Conservation (phyloP, 1,284 basidiomycete species). For the Ganoderma sinense region DNA sequence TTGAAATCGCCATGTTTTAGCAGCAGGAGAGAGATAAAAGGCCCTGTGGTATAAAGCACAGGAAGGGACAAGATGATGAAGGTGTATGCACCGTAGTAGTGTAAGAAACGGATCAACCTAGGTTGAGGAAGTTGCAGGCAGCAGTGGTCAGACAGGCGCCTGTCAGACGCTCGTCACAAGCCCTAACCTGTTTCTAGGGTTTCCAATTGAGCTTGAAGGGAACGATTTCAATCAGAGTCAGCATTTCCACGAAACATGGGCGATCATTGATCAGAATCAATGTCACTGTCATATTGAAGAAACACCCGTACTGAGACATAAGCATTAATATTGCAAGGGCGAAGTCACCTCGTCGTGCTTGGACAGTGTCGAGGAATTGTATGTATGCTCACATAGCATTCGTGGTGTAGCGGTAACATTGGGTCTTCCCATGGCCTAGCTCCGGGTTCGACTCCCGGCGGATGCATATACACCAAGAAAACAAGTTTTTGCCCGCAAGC, state of each 20-base stretch:
- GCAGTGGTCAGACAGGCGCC: background rate
- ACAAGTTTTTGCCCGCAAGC: background rate
- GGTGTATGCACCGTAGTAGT: background rate
- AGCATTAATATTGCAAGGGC: too few relatives aligned
- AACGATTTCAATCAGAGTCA: background rate
- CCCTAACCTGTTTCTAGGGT: background rate
- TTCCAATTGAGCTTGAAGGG: background rate
- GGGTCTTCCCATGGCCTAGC: constrained; percentile 58
- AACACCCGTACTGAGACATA: too few relatives aligned
- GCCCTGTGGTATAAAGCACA: background rate
- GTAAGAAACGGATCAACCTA: background rate
- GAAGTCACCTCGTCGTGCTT: too few relatives aligned
- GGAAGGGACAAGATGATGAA: background rate
- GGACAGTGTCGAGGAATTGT: too few relatives aligned
- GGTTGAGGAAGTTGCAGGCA: too few relatives aligned
- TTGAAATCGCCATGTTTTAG: background rate
- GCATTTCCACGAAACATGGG: too few relatives aligned
- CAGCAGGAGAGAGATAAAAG: background rate
- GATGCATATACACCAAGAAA: too few relatives aligned
- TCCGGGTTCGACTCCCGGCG: constrained; percentile 66
- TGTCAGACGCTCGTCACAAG: background rate
- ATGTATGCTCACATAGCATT: constrained; percentile 26
- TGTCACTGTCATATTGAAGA: too few relatives aligned
- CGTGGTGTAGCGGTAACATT: constrained; percentile 51
- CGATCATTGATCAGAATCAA: too few relatives aligned